A percentile compares a stretch with the other conserved stretches of the same genome.
Conservation (phyloP, 768 basidiomycete species). For the Leucosporidium creatinivorum region DNA sequence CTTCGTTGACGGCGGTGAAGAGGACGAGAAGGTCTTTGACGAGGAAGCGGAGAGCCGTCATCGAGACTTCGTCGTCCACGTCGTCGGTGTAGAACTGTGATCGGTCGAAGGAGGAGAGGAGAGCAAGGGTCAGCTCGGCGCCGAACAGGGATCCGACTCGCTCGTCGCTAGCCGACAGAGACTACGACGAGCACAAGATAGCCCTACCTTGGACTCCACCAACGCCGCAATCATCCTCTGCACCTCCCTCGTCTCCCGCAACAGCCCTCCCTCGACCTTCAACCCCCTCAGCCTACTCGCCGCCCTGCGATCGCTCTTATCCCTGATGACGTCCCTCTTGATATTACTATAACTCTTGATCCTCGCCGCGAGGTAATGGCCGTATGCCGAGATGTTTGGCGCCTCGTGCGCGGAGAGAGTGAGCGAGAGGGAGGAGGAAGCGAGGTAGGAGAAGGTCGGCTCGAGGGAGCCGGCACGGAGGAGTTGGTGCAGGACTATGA, state of each 20-base stretch:
- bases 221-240: constrained; percentile 83
- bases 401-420: constrained; percentile 48
- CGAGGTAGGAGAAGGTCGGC: constrained; percentile 76
- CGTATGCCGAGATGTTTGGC: constrained; percentile 82
- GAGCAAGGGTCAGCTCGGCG: neutral
- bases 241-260: constrained; percentile 84
- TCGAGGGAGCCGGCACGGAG: constrained; percentile 94
- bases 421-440: constrained; percentile 44
- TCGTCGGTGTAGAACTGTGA: constrained; percentile 85
- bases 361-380: constrained; percentile 76
- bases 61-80: constrained; percentile 82
- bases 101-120: neutral
- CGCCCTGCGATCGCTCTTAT: constrained; percentile 68
- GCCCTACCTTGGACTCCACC: constrained; percentile 79
- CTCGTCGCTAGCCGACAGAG: constrained; percentile 4
- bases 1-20: constrained; percentile 95
- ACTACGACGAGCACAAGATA: too few species aligned
- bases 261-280: constrained; percentile 89
- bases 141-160: neutral
- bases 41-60: constrained; percentile 80
- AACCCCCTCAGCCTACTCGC: constrained; percentile 57
- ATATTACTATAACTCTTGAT: constrained; percentile 82
- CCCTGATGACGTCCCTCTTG: constrained; percentile 86
- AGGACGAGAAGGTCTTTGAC: constrained; percentile 92
- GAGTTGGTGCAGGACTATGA: constrained; percentile 93